Base-by-base conservation (phyloP, 1,284 basidiomycete species). In the Phlebopus sp. region DNA sequence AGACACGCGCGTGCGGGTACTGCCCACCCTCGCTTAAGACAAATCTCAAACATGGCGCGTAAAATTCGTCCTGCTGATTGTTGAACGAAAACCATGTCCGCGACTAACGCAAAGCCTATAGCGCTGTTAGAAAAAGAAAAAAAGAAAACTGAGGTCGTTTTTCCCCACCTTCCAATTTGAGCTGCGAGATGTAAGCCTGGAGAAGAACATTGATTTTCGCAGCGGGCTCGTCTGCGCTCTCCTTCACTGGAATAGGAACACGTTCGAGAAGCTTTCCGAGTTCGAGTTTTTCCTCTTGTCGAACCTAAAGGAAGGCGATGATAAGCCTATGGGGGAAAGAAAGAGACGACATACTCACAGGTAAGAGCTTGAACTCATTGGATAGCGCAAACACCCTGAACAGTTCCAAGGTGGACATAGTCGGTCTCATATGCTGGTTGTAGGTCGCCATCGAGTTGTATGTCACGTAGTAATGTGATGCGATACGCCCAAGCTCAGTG, bases 1-100 rank as follows among this genome's bases (percentile, higher is more conserved):
- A 99, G 77, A 5, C 92, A 92, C 21, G 91, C 86, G 54, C 92
- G 88, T 1, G 94, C 92, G 0, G 96, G 91, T 5, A 91, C 77
- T 1, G 97, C 94, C 92, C 96, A 99, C n/a, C 96, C 96, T 49
- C 95, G 85, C 73, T 97, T 97, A 53, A 98, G 74, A 66, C 96
- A 99, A 46, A 99, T 99, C 71, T 99, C 96, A 58, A 97, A 99
- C 66, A 99, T 90, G 13, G 97, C 96, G 15, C 95, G 91, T 34
- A 99, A 74, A 60, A 99, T 98, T 75, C 90, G 87, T 38, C 92
- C 92, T 2, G 92, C 92, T 2, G 90, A 94, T 63, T 95, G 92
- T 57, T 92, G 89, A 4, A 96, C 84, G 61, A 93, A 97, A 5
- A 98, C 95, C 97, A 99, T 99, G 67, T 99, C 96, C 1, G 96